Evolutionary conservation across 108 stramenopile genomes (phyloP), one percentile per base, ranked within the genome.

Genomic region (Conticribra guillardii): DNA sequence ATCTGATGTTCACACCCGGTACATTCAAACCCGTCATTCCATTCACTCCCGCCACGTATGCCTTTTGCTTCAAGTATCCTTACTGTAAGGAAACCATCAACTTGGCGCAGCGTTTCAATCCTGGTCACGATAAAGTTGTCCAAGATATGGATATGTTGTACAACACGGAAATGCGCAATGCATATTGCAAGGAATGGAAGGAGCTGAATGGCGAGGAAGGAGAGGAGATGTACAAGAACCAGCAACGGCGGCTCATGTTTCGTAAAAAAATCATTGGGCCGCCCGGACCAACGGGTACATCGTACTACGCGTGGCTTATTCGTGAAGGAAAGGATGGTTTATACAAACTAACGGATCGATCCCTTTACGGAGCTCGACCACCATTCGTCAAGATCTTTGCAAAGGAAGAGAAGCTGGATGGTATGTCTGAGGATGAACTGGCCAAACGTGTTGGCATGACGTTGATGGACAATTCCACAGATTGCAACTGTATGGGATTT

Each of bases 311-410:
- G 8, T 41, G 37, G 37, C 11, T 41, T 5, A 11, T 24, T 8
- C 26, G 11, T 72, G 73, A 82, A 26, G 58, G 58, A 19, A 82
- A 82, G 59, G 81, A 82, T 48, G 72, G 67, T 2, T 67, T 82
- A 77, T 82, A 82, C 66, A 82, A 82, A 34, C 48, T 82, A 30
- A 79, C 77, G n/a, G 81, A 82, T 64, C 64, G 81, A 31, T 82
- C 81, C n/a, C 60, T 82, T 0, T 82, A 82, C 60, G 81, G 81
- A 14, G 81, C 81, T 4, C 55, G 81, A 28, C 76, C 72, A 21
- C 78, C 78, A 4, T 79, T 79, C 49, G 47, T 82, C 66, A 82
- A 82, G 70, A 37, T 79, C 8, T 82, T 82, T 54, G 60, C 67
- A 2, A 79, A 66, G 47, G 81, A 82, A 55, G 81, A 82, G 45